phyloP scores from a whole-genome alignment of 129 eudicot species.

The Flaveria brownii region DNA sequence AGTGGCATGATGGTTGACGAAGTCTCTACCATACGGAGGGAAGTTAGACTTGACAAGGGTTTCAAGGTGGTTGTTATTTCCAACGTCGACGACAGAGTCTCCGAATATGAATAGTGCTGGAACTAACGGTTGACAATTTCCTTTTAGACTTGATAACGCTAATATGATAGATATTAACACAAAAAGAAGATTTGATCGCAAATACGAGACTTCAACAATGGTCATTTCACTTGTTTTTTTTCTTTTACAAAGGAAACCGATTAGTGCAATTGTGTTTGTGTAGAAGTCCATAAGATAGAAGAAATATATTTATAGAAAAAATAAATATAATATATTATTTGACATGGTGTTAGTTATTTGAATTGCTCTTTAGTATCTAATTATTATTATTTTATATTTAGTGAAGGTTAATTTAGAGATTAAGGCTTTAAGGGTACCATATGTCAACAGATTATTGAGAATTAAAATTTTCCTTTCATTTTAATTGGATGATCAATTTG shows the following conservation, averaged over 20 bases:
- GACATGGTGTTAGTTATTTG: background rate
- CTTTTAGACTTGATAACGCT: constrained; percentile 6
- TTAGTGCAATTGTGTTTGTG: constrained; percentile 21
- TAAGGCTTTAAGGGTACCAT: background rate
- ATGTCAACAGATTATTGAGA: too few relatives aligned
- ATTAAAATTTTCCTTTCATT: too few relatives aligned
- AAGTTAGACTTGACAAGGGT: constrained; percentile 80
- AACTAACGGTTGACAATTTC: constrained; percentile 65
- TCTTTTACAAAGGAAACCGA: constrained; percentile 18
- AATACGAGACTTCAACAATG: constrained; percentile 20
- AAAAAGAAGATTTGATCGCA: constrained; percentile 3
- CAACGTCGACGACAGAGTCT: constrained; percentile 82
- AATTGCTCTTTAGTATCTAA: background rate
- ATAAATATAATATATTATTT: background rate
- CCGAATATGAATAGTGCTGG: constrained; percentile 84
- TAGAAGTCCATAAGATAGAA: background rate
- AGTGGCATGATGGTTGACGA: constrained; percentile 45
- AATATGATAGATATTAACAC: constrained; percentile 11
- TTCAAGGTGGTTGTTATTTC: constrained; percentile 77
- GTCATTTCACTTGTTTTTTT: constrained; percentile 39
- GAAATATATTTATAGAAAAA: background rate
- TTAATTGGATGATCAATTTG: background rate
- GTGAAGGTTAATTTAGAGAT: background rate
- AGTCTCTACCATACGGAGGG: constrained; percentile 93
- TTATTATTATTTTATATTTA: background rate